phyloP scores from a whole-genome alignment of 2,329 filamentous ascomycete species.

The Diaporthe ilicicola region DNA sequence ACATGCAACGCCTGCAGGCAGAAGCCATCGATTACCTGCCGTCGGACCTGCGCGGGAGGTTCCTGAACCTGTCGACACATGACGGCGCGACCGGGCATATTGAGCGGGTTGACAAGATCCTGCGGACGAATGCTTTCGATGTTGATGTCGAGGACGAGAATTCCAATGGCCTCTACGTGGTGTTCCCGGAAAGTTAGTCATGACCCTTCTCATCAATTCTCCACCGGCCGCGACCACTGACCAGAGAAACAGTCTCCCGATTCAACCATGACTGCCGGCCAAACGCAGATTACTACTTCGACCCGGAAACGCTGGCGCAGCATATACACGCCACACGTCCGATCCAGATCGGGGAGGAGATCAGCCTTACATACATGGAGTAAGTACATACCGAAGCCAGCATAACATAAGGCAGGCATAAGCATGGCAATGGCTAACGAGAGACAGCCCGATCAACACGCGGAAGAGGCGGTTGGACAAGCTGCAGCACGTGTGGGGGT shows the following conservation, averaged over 20 bases:
- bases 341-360: slow-evolving; percentile 52
- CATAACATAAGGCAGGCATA: background rate
- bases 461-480: slow-evolving; percentile 41
- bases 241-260: slow-evolving; percentile 43
- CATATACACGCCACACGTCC: slow-evolving; percentile 49
- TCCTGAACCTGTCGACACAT: slow-evolving; percentile 50
- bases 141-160: slow-evolving; percentile 44
- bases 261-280: slow-evolving; percentile 57
- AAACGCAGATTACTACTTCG: slow-evolving; percentile 54
- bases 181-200: slow-evolving; percentile 48
- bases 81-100: slow-evolving; percentile 38
- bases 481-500: slow-evolving; percentile 49
- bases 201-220: background rate
- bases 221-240: background rate
- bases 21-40: slow-evolving; percentile 44
- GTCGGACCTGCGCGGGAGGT: slow-evolving; percentile 39
- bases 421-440: background rate
- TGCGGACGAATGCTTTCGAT: slow-evolving; percentile 50
- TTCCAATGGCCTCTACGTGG: slow-evolving; percentile 45
- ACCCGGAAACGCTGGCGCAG: slow-evolving; percentile 48
- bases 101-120: slow-evolving; percentile 46
- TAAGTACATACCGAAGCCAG: slow-evolving; percentile 33
- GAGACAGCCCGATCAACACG: slow-evolving; percentile 42
- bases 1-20: slow-evolving; percentile 44
- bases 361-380: slow-evolving; percentile 54